These are phyloP conservation scores for Pseudozyma sp. DNA, from an alignment of 1,284 basidiomycete species.

Conservation along the genomic window DNA sequence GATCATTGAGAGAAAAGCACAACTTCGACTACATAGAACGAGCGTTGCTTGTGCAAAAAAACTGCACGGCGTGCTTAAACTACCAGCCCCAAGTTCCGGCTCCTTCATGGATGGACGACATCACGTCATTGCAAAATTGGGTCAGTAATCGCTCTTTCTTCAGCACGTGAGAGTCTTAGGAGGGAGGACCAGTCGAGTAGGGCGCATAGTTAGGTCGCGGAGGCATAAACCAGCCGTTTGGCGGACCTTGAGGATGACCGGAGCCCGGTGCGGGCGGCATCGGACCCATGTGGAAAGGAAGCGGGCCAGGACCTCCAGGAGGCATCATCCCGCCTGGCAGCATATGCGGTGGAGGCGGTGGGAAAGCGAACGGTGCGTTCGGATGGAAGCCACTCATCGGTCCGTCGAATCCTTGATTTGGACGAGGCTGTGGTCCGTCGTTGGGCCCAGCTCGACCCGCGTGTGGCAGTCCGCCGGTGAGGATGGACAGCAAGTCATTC, in stretches of 20 bases:
- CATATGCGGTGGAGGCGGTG: constrained; percentile 43
- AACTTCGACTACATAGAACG: too few species aligned
- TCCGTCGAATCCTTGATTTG: constrained; percentile 15
- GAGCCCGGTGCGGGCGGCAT: constrained; percentile 20
- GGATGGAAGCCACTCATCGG: constrained; percentile 27
- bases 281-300: constrained; percentile 38
- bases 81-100: constrained; percentile 56
- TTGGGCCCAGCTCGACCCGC: constrained; percentile 9
- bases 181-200: constrained; percentile 42
- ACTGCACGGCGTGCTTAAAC: neutral
- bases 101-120: constrained; percentile 10
- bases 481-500: constrained; percentile 49
- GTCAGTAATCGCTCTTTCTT: neutral
- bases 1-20: too few species aligned
- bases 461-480: constrained; percentile 31
- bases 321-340: constrained; percentile 37
- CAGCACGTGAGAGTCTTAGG: constrained; percentile 1
- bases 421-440: constrained; percentile 19
- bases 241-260: constrained; percentile 24
- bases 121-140: neutral
- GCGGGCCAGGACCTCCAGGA: constrained; percentile 18
- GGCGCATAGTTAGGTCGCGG: constrained; percentile 33
- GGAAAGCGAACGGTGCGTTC: constrained; percentile 33
- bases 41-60: too few species aligned
- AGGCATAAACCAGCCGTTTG: constrained; percentile 28